Evolutionary conservation across 2,329 filamentous ascomycete genomes (phyloP).

Genomic region (Ilyonectria destructans): DNA sequence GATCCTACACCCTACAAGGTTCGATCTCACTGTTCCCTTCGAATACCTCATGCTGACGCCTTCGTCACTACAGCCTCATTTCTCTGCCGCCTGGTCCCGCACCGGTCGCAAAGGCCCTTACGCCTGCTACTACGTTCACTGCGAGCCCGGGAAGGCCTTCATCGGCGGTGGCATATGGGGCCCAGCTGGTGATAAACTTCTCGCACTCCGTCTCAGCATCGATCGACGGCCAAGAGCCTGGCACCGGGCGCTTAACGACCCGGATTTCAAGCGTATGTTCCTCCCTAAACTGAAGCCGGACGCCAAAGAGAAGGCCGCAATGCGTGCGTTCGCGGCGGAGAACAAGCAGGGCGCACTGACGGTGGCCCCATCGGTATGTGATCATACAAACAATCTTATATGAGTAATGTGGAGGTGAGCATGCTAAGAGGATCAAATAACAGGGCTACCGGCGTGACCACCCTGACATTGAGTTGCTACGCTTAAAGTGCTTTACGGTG

Average conservation of each 20-base stretch:
- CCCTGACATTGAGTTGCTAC: constrained; percentile 84
- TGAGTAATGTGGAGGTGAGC: not conserved
- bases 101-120: constrained; percentile 91
- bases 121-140: constrained; percentile 90
- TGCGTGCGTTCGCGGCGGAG: constrained; percentile 79
- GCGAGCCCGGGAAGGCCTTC: constrained; percentile 81
- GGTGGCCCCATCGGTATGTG: constrained; percentile 84
- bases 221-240: constrained; percentile 81
- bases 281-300: constrained; percentile 62
- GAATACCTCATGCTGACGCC: constrained; percentile 19
- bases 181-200: constrained; percentile 79
- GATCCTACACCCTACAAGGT: constrained; percentile 93
- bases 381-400: not conserved
- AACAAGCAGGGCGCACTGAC: constrained; percentile 86
- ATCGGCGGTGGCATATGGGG: constrained; percentile 89
- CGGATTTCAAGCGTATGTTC: constrained; percentile 75
- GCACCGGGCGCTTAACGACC: constrained; percentile 76
- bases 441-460: constrained; percentile 85
- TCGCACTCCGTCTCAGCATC: constrained; percentile 81
- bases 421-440: constrained; percentile 48
- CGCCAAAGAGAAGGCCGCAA: constrained; percentile 65
- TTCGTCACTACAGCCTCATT: constrained; percentile 74
- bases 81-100: constrained; percentile 88
- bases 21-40: constrained; percentile 35
- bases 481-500: constrained; percentile 85